Evolutionary conservation across 2,329 filamentous ascomycete genomes (phyloP).

Genomic region (Fusarium anguioides): DNA sequence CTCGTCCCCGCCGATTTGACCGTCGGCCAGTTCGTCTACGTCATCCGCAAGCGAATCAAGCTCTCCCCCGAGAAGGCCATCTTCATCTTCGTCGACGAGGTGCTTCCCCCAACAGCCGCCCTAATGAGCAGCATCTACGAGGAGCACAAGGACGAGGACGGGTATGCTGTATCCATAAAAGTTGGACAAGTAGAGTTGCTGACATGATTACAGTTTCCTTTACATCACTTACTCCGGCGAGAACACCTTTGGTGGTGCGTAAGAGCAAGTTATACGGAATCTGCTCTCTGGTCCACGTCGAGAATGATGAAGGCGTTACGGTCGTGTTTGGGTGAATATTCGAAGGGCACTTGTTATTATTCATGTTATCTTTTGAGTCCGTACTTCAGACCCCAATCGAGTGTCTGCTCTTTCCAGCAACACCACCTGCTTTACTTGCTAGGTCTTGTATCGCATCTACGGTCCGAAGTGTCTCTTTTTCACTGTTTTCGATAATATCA

Average conservation of each 20-base stretch:
- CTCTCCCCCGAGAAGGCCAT: slow-evolving; percentile 99
- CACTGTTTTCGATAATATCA: slow-evolving; percentile 8
- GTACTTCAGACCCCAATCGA: slow-evolving; percentile 39
- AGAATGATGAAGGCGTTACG: slow-evolving; percentile 52
- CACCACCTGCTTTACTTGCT: slow-evolving; percentile 13
- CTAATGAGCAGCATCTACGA: slow-evolving; percentile 99
- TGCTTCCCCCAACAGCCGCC: slow-evolving; percentile 93
- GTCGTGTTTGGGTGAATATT: slow-evolving; percentile 47
- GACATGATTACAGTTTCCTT: slow-evolving; percentile 75
- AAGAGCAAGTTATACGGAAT: slow-evolving; percentile 34
- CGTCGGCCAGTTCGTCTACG: slow-evolving; percentile 99
- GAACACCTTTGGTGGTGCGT: slow-evolving; percentile 86
- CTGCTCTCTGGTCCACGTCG: slow-evolving; percentile 35
- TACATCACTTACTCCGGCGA: slow-evolving; percentile 99
- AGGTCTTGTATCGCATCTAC: background rate
- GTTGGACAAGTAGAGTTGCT: slow-evolving; percentile 16
- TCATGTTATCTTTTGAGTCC: slow-evolving; percentile 41
- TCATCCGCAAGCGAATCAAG: slow-evolving; percentile 99
- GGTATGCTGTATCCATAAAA: slow-evolving; percentile 56
- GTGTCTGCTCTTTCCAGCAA: slow-evolving; percentile 29
- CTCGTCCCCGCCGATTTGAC: slow-evolving; percentile 97
- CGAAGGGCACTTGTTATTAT: slow-evolving; percentile 44
- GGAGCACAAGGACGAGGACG: slow-evolving; percentile 91
- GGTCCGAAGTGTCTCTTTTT: background rate
- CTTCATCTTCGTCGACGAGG: slow-evolving; percentile 99